phyloP scores from a whole-genome alignment of 257 asterid species.

The Solanum appendiculatum region DNA sequence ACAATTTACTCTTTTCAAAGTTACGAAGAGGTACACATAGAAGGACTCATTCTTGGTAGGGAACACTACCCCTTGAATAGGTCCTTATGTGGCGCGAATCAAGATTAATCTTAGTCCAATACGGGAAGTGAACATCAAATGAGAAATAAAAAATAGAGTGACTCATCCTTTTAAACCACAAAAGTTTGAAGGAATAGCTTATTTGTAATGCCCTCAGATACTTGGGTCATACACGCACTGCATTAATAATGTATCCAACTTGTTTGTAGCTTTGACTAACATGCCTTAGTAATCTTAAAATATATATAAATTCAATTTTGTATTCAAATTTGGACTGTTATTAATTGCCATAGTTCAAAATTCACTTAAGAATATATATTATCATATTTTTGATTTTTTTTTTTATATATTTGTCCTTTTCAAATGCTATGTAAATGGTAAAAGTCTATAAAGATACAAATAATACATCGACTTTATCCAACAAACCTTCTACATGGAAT shows the following conservation, averaged over 20 bases:
- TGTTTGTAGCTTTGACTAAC: neutral
- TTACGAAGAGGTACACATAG: neutral
- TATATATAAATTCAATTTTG: neutral
- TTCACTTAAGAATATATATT: neutral
- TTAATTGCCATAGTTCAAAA: neutral
- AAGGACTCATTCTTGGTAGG: too few species aligned
- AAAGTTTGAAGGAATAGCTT: neutral
- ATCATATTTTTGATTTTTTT: neutral
- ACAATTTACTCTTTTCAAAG: neutral
- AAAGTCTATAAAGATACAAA: neutral
- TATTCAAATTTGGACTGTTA: neutral
- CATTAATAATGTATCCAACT: neutral
- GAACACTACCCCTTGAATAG: too few species aligned
- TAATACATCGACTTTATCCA: neutral
- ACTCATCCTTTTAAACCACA: neutral
- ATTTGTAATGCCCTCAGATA: neutral
- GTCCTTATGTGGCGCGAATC: too few species aligned
- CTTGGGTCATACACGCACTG: neutral
- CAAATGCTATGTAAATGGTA: neutral
- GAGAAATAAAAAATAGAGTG: neutral
- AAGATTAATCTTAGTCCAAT: too few species aligned
- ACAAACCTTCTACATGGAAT: neutral
- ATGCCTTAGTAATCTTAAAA: neutral
- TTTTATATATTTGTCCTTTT: neutral
- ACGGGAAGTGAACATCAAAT: too few species aligned